Evolutionary conservation across 75 land plant species (phyloP).

Genomic region (Pinus albicaulis): DNA sequence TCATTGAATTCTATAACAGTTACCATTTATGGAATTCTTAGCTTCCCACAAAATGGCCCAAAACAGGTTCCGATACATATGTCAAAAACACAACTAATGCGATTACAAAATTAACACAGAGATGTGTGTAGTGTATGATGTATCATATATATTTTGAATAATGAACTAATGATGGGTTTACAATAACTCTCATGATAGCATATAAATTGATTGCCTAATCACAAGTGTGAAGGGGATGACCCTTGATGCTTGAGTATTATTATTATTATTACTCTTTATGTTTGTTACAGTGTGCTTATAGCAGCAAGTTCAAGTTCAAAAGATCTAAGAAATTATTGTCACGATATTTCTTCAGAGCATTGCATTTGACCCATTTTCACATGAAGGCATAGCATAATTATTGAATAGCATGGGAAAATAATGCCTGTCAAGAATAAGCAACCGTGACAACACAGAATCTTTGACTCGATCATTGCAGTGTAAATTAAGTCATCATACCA

Average conservation of each 20-base stretch:
- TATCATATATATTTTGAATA: too few relatives aligned
- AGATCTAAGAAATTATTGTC: not conserved
- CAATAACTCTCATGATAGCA: too few relatives aligned
- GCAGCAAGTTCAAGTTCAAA: not conserved
- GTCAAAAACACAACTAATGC: too few relatives aligned
- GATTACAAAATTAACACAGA: too few relatives aligned
- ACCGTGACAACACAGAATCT: not conserved
- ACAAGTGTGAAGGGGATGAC: too few relatives aligned
- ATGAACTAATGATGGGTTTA: too few relatives aligned
- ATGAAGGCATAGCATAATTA: not conserved
- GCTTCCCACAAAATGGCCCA: slow-evolving; percentile 4
- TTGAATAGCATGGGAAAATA: not conserved
- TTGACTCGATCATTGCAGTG: not conserved
- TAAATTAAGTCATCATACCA: slow-evolving; percentile 41
- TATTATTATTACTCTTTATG: too few relatives aligned
- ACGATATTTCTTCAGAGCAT: not conserved
- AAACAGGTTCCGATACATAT: too few relatives aligned
- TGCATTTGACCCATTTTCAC: not conserved
- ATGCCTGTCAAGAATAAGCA: not conserved
- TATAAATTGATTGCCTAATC: too few relatives aligned
- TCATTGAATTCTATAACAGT: not conserved
- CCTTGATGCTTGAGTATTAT: too few relatives aligned
- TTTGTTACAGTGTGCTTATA: not conserved
- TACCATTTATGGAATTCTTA: not conserved
- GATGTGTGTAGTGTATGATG: too few relatives aligned